Percentiles rank a stretch among this genome's conserved stretches.
These are phyloP conservation scores for Cutaneotrichosporon dermatis DNA, from an alignment of 1,284 basidiomycete genomes.

Conservation along the genomic window DNA sequence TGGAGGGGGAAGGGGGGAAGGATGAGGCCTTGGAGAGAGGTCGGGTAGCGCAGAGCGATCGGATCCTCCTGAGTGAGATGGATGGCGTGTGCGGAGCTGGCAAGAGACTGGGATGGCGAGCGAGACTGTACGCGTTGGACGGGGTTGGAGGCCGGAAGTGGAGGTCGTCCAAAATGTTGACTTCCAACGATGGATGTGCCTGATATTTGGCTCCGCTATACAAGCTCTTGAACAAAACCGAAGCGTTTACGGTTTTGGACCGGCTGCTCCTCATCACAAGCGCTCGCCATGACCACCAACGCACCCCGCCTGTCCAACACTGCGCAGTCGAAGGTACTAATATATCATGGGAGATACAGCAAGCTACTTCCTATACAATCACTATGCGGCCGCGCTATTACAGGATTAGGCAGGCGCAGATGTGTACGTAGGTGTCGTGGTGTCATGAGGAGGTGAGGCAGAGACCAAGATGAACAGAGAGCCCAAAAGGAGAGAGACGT, in stretches of 20 bases:
- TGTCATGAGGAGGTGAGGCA: not conserved
- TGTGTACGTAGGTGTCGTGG: not conserved
- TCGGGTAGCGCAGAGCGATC: no score
- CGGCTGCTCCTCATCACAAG: no score
- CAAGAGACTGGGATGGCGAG: not conserved
- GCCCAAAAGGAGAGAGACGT: no score
- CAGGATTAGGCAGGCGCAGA: not conserved
- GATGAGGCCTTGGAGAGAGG: not conserved
- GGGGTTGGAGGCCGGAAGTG: not conserved
- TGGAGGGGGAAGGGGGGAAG: not conserved
- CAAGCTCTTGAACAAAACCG: no score
- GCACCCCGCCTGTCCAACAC: no score
- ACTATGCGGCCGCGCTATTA: not conserved
- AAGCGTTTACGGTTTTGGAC: not conserved
- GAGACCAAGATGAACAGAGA: not conserved
- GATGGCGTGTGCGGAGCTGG: not conserved
- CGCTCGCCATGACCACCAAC: no score
- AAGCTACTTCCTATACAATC: conserved; percentile 1
- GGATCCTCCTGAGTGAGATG: no score
- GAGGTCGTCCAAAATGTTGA: conserved; percentile 1
- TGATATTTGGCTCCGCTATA: not conserved
- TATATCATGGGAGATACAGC: conserved; percentile 1
- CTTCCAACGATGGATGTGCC: not conserved
- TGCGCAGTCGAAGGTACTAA: no score
- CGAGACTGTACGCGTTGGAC: not conserved